Percentiles rank a stretch among this genome's conserved stretches.
These are phyloP conservation scores for Phytophthora ramorum DNA, from an alignment of 352 stramenopile species.

Conservation along the genomic window DNA sequence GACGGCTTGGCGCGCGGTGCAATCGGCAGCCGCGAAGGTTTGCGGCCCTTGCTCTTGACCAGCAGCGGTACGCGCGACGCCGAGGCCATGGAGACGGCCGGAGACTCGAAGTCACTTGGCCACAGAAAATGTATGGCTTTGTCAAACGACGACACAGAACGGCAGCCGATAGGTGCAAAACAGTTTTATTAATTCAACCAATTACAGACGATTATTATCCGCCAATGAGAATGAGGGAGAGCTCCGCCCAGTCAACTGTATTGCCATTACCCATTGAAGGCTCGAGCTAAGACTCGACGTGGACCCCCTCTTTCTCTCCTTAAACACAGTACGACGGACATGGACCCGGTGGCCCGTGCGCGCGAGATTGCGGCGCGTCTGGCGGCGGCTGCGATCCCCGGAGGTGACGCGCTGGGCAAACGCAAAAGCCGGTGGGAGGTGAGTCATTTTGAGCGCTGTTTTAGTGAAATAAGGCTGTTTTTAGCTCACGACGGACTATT, in stretches of 20 bases:
- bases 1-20: conserved; percentile 66
- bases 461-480: conserved; percentile 3
- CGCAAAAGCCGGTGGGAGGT: conserved; percentile 89
- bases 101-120: conserved; percentile 14
- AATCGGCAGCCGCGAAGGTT: conserved; percentile 74
- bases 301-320: conserved; percentile 5
- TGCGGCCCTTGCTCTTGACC: conserved; percentile 74
- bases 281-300: conserved; percentile 2
- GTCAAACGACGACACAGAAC: conserved; percentile 2
- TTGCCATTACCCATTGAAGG: conserved; percentile 15
- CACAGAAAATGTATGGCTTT: conserved; percentile 36
- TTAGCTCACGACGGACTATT: conserved; percentile 11
- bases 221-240: neutral
- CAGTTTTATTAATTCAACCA: conserved; percentile 8
- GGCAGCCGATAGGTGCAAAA: conserved; percentile 25
- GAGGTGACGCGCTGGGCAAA: conserved; percentile 74
- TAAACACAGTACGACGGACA: conserved; percentile 47
- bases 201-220: conserved; percentile 7
- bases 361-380: conserved; percentile 86
- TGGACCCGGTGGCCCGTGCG: conserved; percentile 81
- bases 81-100: conserved; percentile 38
- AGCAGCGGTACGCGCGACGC: conserved; percentile 77
- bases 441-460: conserved; percentile 26
- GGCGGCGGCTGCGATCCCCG: conserved; percentile 71
- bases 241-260: conserved; percentile 22